These are phyloP conservation scores for Blastobotrys buckinghamii DNA, from an alignment of 1,139 yeast species.

Conservation along the genomic window DNA sequence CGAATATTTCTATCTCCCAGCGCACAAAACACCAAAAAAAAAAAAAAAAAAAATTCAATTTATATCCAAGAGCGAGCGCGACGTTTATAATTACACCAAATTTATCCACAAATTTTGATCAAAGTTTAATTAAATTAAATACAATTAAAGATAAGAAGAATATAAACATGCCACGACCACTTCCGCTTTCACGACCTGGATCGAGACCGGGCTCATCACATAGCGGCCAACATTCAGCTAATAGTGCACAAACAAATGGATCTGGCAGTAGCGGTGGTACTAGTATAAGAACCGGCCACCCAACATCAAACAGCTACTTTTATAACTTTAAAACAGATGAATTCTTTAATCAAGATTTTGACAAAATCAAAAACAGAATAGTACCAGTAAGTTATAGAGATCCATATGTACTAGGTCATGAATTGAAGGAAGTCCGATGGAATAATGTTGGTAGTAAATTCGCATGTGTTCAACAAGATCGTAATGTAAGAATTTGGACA, in stretches of 20 bases:
- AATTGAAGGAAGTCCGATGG: slow-evolving; percentile 23
- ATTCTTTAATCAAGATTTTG: background rate
- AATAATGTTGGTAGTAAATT: slow-evolving; percentile 27
- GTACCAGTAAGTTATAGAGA: slow-evolving; percentile 10
- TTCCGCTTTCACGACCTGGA: too few species aligned
- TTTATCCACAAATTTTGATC: too few species aligned
- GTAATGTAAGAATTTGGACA: slow-evolving; percentile 27
- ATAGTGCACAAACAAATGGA: background rate
- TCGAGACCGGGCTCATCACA: too few species aligned
- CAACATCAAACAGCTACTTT: background rate
- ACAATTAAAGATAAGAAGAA: too few species aligned
- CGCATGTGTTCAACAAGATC: slow-evolving; percentile 25
- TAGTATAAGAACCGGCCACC: background rate
- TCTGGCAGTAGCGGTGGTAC: background rate
- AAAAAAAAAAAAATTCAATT: too few species aligned
- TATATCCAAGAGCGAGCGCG: too few species aligned
- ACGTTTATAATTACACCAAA: too few species aligned
- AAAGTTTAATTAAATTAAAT: too few species aligned
- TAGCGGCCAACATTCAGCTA: too few species aligned
- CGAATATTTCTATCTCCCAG: too few species aligned
- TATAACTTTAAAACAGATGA: background rate
- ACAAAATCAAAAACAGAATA: background rate
- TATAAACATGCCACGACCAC: too few species aligned
- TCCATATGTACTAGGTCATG: slow-evolving; percentile 13
- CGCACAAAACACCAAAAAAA: too few species aligned